These are phyloP conservation scores for Boletus edulis DNA, from an alignment of 768 basidiomycete genomes.

Conservation along the genomic window DNA sequence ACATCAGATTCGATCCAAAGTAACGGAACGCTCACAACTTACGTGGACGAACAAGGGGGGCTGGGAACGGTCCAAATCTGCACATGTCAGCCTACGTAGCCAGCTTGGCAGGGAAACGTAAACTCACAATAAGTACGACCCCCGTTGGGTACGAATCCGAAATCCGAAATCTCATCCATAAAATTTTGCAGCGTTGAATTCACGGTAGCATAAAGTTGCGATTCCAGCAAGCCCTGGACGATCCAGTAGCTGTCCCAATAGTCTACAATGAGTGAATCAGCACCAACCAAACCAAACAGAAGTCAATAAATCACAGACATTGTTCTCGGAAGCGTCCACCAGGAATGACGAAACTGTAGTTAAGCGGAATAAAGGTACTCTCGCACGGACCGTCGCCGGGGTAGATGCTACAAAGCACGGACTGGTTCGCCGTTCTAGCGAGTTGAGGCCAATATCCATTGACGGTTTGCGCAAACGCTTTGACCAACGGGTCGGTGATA, in stretches of 20 bases:
- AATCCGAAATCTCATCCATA: conserved; percentile 83
- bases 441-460: conserved; percentile 84
- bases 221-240: conserved; percentile 79
- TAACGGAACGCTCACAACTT: conserved; percentile 9
- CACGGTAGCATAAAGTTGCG: conserved; percentile 67
- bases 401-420: conserved; percentile 56
- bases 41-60: conserved; percentile 87
- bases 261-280: conserved; percentile 30
- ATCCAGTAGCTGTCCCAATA: conserved; percentile 85
- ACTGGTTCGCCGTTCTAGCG: conserved; percentile 69
- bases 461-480: conserved; percentile 75
- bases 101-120: neutral
- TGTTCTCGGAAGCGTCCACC: conserved; percentile 85
- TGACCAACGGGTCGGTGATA: conserved; percentile 65
- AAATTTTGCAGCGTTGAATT: conserved; percentile 87
- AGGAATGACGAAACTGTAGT: conserved; percentile 89
- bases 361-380: conserved; percentile 84
- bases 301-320: conserved; percentile 48
- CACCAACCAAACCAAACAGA: neutral
- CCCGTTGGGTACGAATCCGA: conserved; percentile 95
- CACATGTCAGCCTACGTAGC: neutral
- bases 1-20: neutral
- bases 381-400: conserved; percentile 55
- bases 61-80: conserved; percentile 88
- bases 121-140: conserved; percentile 83